These are phyloP conservation scores for Tephrocybe sp. DNA, from an alignment of 768 basidiomycete genomes.

Conservation along the genomic window DNA sequence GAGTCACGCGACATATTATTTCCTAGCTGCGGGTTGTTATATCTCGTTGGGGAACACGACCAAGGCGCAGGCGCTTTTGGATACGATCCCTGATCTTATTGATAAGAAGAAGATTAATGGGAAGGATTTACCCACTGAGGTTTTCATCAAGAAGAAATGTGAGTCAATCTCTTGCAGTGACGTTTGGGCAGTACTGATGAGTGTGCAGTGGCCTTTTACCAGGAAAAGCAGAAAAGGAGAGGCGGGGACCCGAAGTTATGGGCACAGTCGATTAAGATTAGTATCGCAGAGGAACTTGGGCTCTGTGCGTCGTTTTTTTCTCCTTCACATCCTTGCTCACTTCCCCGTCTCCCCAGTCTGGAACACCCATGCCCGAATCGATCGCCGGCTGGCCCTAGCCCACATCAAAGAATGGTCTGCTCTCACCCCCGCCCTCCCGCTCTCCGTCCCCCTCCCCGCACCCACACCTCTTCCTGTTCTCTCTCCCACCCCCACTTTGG, in stretches of 20 bases:
- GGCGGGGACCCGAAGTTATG: constrained; percentile 54
- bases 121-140: constrained; percentile 74
- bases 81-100: constrained; percentile 59
- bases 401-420: constrained; percentile 58
- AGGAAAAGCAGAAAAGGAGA: constrained; percentile 58
- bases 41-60: constrained; percentile 53
- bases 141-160: constrained; percentile 79
- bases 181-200: neutral
- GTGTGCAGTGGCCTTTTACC: constrained; percentile 67
- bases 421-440: constrained; percentile 41
- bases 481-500: constrained; percentile 5
- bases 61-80: constrained; percentile 61
- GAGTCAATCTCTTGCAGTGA: constrained; percentile 20
- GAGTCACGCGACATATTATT: constrained; percentile 81
- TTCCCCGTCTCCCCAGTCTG: constrained; percentile 50
- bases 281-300: constrained; percentile 72
- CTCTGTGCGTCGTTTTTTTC: constrained; percentile 52
- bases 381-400: constrained; percentile 47
- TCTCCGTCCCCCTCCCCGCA: constrained; percentile 8
- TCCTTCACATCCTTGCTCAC: neutral
- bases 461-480: constrained; percentile 7
- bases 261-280: constrained; percentile 59
- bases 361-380: constrained; percentile 73
- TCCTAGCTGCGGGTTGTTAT: constrained; percentile 76
- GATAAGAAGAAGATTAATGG: constrained; percentile 62